These are phyloP conservation scores for Medicago truncatula DNA, from an alignment of 306 rosid genomes.

Conservation along the genomic window MtrunA17r5.0-ANR NC_053043.1:33023501-33024000, in stretches of 20 bases:
- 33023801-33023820: neutral
- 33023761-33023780: constrained; percentile 11
- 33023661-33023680: neutral
- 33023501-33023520: constrained; percentile 42
- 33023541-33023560: constrained; percentile 21
- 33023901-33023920: no score
- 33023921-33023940: no score
- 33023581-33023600: constrained; percentile 14
- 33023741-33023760: constrained; percentile 15
- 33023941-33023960: no score
- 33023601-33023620: neutral
- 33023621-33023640: neutral
- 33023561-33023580: constrained; percentile 18
- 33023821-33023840: no score
- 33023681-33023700: no score
- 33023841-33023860: no score
- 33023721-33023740: constrained; percentile 4
- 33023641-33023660: neutral
- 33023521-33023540: neutral
- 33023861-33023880: no score
- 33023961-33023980: no score
- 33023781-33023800: neutral
- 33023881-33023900: no score
- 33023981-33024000: no score
- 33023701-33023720: neutral